These are phyloP conservation scores for Crithidia fasciculata DNA, from an alignment of 208 protist genomes.

Conservation along the genomic window DNA sequence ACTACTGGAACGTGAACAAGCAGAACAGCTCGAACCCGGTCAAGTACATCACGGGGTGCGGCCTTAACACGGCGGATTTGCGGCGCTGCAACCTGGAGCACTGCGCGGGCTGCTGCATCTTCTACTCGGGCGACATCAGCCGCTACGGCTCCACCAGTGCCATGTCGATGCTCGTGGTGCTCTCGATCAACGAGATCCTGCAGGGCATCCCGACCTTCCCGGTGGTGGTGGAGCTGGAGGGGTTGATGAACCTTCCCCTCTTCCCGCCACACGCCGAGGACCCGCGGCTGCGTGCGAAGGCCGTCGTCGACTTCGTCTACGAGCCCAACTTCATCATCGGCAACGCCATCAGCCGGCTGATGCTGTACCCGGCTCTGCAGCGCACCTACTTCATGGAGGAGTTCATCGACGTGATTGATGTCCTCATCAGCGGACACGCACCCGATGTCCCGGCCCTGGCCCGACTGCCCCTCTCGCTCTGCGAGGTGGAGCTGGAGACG, in stretches of 20 bases:
- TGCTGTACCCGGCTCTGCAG: conserved; percentile 76
- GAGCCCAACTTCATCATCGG: conserved; percentile 87
- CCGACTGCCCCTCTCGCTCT: conserved; percentile 56
- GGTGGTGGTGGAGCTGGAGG: conserved; percentile 81
- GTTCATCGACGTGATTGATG: conserved; percentile 81
- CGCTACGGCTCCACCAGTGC: conserved; percentile 73
- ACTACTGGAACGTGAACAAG: conserved; percentile 51
- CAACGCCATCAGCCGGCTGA: conserved; percentile 80
- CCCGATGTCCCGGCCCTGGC: conserved; percentile 64
- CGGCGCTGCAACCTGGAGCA: conserved; percentile 72
- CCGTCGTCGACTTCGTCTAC: conserved; percentile 79
- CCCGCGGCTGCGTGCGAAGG: conserved; percentile 55
- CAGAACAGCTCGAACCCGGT: conserved; percentile 45
- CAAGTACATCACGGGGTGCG: conserved; percentile 74
- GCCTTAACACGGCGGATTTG: conserved; percentile 74
- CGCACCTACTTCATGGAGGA: conserved; percentile 84
- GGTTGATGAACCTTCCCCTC: conserved; percentile 67
- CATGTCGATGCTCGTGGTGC: conserved; percentile 77
- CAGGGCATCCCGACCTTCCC: conserved; percentile 67
- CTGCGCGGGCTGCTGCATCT: conserved; percentile 74
- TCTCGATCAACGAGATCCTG: conserved; percentile 79
- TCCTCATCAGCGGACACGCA: conserved; percentile 72
- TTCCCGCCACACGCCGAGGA: conserved; percentile 81
- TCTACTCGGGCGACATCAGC: conserved; percentile 80
- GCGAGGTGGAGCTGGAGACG: conserved; percentile 57